phyloP scores from a whole-genome alignment of 2,329 filamentous ascomycete species.

The Endoconidiophora laricicola region DNA sequence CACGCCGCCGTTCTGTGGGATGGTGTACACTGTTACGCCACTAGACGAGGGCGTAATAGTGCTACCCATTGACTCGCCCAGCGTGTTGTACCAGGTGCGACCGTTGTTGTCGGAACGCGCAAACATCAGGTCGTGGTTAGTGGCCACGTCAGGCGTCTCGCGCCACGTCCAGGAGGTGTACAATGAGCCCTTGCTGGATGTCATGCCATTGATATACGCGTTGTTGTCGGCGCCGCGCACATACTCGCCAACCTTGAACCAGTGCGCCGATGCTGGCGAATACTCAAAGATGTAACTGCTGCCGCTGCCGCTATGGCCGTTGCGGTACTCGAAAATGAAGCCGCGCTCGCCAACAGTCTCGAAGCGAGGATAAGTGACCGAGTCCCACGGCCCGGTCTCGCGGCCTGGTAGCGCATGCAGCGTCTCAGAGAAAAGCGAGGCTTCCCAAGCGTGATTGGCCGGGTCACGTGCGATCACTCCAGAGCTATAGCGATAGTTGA shows the following conservation, averaged over 20 bases:
- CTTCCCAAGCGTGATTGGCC: conserved; percentile 10
- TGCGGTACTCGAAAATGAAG: conserved; percentile 15
- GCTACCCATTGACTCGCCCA: conserved; percentile 7
- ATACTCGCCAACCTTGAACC: conserved; percentile 14
- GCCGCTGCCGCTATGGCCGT: conserved; percentile 14
- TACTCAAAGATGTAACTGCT: conserved; percentile 15
- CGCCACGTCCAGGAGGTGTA: conserved; percentile 15
- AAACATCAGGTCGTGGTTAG: conserved; percentile 15
- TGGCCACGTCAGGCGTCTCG: conserved; percentile 14
- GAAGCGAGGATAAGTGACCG: conserved; percentile 15
- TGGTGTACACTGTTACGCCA: conserved; percentile 8
- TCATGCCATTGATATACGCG: conserved; percentile 15
- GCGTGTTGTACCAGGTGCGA: conserved; percentile 13
- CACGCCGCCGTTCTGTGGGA: conserved; percentile 14
- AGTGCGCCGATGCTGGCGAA: conserved; percentile 5
- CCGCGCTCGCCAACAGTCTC: conserved; percentile 12
- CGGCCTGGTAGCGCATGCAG: conserved; percentile 13
- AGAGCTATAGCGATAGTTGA: conserved; percentile 15
- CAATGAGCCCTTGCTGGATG: conserved; percentile 9
- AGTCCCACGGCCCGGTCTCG: conserved; percentile 11
- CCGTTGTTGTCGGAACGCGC: conserved; percentile 14
- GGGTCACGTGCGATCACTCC: conserved; percentile 11
- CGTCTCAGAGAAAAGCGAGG: conserved; percentile 12
- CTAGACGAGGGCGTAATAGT: background rate
- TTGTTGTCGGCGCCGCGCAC: conserved; percentile 14